Evolutionary conservation across 176 grass and related monocot genomes (phyloP).

Genomic region (Oryza officinalis): DNA sequence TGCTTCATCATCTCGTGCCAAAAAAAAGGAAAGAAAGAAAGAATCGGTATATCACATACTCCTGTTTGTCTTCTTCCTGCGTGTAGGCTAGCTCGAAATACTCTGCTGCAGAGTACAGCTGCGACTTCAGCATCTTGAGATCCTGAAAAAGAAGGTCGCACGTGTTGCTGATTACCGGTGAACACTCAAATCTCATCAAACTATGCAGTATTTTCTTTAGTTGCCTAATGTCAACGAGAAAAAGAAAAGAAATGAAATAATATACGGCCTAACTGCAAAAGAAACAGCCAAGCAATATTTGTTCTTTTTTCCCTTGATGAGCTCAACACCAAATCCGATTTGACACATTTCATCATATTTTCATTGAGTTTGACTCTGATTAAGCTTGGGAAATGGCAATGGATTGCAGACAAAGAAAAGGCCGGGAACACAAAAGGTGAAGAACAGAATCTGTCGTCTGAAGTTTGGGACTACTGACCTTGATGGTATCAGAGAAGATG

Average conservation of each 20-base stretch:
- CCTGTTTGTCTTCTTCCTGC: constrained; percentile 49
- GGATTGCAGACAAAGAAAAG: background rate
- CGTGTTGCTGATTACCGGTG: background rate
- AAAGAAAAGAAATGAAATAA: background rate
- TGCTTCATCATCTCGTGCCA: background rate
- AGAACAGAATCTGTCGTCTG: background rate
- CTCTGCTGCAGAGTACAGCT: constrained; percentile 81
- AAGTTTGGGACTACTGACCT: constrained; percentile 43
- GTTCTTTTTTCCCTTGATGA: background rate
- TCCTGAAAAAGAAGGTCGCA: constrained; percentile 41
- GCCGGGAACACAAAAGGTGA: background rate
- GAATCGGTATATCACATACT: constrained; percentile 27
- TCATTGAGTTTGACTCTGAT: background rate
- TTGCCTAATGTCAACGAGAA: background rate
- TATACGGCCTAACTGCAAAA: background rate
- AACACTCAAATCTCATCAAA: background rate
- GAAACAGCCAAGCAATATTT: background rate
- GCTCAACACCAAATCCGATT: background rate
- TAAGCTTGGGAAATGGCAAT: background rate
- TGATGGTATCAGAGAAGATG: constrained; percentile 76
- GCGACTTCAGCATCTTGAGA: constrained; percentile 70
- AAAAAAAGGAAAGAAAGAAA: background rate
- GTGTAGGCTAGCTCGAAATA: constrained; percentile 81
- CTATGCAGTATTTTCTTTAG: background rate
- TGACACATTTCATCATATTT: background rate